phyloP scores from a whole-genome alignment of 176 grass and related monocot genomes.

The Bothriochloa decipiens region DNA sequence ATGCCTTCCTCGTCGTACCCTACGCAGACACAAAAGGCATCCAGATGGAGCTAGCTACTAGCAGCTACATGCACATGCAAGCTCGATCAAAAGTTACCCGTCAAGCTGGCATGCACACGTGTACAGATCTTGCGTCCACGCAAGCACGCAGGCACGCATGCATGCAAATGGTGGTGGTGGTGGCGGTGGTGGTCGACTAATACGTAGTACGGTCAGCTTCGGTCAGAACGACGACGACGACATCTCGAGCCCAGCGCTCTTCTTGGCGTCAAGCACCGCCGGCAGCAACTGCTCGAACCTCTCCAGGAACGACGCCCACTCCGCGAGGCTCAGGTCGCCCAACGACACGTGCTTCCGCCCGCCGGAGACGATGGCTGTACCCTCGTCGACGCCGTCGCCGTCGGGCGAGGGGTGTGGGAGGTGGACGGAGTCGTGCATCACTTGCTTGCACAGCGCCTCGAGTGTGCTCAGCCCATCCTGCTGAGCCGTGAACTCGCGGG shows the following conservation, averaged over 20 bases:
- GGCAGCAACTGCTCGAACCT: conserved; percentile 76
- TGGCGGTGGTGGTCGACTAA: neutral
- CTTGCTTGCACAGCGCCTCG: conserved; percentile 68
- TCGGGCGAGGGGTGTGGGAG: neutral
- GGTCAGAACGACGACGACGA: conserved; percentile 36
- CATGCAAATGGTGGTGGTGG: neutral
- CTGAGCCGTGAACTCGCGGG: conserved; percentile 53
- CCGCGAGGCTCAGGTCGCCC: conserved; percentile 57
- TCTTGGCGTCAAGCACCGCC: conserved; percentile 61
- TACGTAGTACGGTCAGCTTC: conserved; percentile 1
- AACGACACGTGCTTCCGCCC: conserved; percentile 59
- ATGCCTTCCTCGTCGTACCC: conserved; percentile 4
- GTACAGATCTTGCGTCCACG: neutral
- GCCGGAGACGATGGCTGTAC: neutral
- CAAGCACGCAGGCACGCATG: neutral
- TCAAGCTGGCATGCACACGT: conserved; percentile 9
- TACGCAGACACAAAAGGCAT: conserved; percentile 15
- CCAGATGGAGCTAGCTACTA: neutral
- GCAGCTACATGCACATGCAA: neutral
- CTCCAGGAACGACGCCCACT: conserved; percentile 77
- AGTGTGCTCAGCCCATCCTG: conserved; percentile 68
- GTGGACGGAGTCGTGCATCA: conserved; percentile 37
- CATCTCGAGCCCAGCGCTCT: conserved; percentile 23
- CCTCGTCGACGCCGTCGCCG: conserved; percentile 33
- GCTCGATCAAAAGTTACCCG: neutral